A percentile compares a stretch with the other conserved stretches of the same genome.
These are phyloP conservation scores for Gliomastix tumulicola DNA, from an alignment of 2,329 filamentous ascomycete species.

Conservation along the genomic window DNA sequence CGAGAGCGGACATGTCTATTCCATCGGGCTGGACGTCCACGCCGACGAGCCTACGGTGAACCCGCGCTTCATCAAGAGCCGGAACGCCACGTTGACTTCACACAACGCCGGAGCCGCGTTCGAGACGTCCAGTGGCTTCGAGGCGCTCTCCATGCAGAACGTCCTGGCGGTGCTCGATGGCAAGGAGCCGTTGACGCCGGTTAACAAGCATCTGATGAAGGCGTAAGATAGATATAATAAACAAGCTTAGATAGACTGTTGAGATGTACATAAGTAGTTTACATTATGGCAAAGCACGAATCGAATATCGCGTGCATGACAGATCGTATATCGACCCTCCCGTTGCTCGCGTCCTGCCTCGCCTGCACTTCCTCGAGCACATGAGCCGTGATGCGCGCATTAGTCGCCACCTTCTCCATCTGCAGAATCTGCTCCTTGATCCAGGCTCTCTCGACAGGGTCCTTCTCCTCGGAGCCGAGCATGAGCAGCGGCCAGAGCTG, in stretches of 20 bases:
- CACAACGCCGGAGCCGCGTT: slow-evolving; percentile 50
- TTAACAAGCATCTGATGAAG: slow-evolving; percentile 42
- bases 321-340: slow-evolving; percentile 33
- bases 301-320: slow-evolving; percentile 44
- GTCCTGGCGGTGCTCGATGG: slow-evolving; percentile 37
- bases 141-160: slow-evolving; percentile 47
- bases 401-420: slow-evolving; percentile 37
- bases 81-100: slow-evolving; percentile 35
- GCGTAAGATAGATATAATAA: too few relatives aligned
- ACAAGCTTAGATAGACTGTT: too few relatives aligned
- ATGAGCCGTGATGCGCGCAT: slow-evolving; percentile 34
- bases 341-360: slow-evolving; percentile 29
- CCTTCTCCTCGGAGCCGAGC: slow-evolving; percentile 47
- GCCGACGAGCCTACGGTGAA: slow-evolving; percentile 26
- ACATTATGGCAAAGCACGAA: slow-evolving; percentile 40
- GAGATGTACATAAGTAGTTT: too few relatives aligned
- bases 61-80: slow-evolving; percentile 18
- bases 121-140: slow-evolving; percentile 46
- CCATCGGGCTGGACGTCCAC: slow-evolving; percentile 9
- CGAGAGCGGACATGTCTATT: slow-evolving; percentile 6
- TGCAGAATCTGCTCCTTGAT: slow-evolving; percentile 40
- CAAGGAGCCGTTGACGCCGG: slow-evolving; percentile 37
- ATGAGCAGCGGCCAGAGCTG: slow-evolving; percentile 52
- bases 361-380: slow-evolving; percentile 37
- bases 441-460: slow-evolving; percentile 38